phyloP scores from a whole-genome alignment of 805 yeast species.

The Yarrowia keelungensis region DNA sequence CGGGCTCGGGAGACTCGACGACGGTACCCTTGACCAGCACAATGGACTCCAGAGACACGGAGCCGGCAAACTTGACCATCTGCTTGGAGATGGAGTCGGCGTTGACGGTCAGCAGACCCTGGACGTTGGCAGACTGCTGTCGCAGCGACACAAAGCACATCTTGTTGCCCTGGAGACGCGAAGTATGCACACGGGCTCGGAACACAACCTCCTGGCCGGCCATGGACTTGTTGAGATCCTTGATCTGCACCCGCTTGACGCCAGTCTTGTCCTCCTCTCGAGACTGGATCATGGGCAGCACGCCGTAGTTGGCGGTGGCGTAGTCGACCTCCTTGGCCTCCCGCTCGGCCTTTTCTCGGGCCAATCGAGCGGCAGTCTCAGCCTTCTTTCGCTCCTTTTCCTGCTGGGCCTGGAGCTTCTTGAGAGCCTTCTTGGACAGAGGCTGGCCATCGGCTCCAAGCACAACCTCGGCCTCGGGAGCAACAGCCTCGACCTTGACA shows the following conservation, averaged over 20 bases:
- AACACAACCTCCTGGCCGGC: slow-evolving; percentile 82
- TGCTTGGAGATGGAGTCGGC: slow-evolving; percentile 80
- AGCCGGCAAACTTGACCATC: slow-evolving; percentile 95
- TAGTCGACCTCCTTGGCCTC: slow-evolving; percentile 80
- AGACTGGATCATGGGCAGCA: slow-evolving; percentile 85
- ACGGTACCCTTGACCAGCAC: slow-evolving; percentile 89
- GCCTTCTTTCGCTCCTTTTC: slow-evolving; percentile 94
- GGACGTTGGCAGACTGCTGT: slow-evolving; percentile 84
- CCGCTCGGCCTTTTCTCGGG: slow-evolving; percentile 83
- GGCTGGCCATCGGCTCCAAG: slow-evolving; percentile 83
- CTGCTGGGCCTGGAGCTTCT: slow-evolving; percentile 83
- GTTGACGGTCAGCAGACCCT: slow-evolving; percentile 80
- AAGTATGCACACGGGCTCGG: slow-evolving; percentile 92
- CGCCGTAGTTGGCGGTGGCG: slow-evolving; percentile 89
- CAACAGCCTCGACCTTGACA: slow-evolving; percentile 35
- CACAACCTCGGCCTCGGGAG: slow-evolving; percentile 44
- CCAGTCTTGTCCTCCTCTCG: slow-evolving; percentile 62
- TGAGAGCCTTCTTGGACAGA: slow-evolving; percentile 89
- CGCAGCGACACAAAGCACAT: slow-evolving; percentile 89
- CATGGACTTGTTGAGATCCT: slow-evolving; percentile 58
- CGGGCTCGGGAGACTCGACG: slow-evolving; percentile 80
- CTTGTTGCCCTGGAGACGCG: slow-evolving; percentile 95
- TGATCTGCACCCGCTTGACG: slow-evolving; percentile 64
- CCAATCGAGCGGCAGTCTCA: slow-evolving; percentile 87
- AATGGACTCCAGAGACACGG: slow-evolving; percentile 85